These are phyloP conservation scores for Cladosporium sp. DNA, from an alignment of 2,329 filamentous ascomycete genomes.

Conservation along the genomic window DNA sequence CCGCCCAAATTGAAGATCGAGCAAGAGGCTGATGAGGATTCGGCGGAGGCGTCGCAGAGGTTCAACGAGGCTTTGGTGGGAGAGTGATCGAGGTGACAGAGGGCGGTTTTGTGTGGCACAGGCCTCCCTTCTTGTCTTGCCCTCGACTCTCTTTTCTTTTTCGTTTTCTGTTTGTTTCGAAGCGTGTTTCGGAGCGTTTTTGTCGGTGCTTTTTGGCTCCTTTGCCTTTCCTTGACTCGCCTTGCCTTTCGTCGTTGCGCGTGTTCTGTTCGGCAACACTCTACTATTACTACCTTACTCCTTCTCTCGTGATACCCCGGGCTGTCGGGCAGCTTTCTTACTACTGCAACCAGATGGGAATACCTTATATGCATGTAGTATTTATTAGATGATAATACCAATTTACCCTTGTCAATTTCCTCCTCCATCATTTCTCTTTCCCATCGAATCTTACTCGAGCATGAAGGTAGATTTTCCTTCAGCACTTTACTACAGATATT, in stretches of 20 bases:
- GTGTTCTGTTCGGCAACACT: neutral
- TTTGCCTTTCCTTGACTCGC: too few relatives aligned
- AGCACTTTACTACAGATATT: too few relatives aligned
- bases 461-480: too few relatives aligned
- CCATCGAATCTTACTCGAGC: too few relatives aligned
- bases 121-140: neutral
- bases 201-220: too few relatives aligned
- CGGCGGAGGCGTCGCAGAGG: neutral
- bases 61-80: constrained; percentile 7
- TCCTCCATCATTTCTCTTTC: too few relatives aligned
- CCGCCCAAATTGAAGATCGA: constrained; percentile 29
- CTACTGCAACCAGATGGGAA: too few relatives aligned
- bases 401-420: too few relatives aligned
- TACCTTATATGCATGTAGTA: too few relatives aligned
- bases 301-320: constrained; percentile 11
- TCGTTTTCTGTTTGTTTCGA: neutral
- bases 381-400: too few relatives aligned
- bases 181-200: neutral
- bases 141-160: too few relatives aligned
- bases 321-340: constrained; percentile 10
- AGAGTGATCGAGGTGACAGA: neutral
- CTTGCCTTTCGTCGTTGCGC: too few relatives aligned
- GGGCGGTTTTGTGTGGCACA: neutral
- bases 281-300: neutral
- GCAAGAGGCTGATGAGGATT: constrained; percentile 12